phyloP scores from a whole-genome alignment of 2,329 filamentous ascomycete genomes.

The Cryoendolithus antarcticus region DNA sequence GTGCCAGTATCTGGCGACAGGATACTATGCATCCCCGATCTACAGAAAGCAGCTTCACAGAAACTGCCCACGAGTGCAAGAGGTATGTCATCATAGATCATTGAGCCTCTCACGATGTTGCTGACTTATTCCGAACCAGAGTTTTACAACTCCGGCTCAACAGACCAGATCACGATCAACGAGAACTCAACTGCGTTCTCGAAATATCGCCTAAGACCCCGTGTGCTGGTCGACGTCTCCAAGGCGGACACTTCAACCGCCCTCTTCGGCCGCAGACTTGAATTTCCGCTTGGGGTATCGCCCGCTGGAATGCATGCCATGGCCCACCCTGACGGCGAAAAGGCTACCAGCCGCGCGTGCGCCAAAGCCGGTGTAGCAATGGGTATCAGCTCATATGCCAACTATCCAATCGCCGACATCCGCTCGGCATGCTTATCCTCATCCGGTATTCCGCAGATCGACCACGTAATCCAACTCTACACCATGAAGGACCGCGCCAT shows the following conservation, averaged over 20 bases:
- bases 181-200: constrained; percentile 43
- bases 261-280: constrained; percentile 30
- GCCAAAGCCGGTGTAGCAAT: constrained; percentile 32
- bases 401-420: constrained; percentile 35
- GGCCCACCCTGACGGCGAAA: constrained; percentile 40
- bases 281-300: constrained; percentile 40
- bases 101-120: neutral
- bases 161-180: constrained; percentile 40
- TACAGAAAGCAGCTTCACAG: constrained; percentile 11
- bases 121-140: constrained; percentile 22
- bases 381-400: constrained; percentile 38
- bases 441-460: constrained; percentile 21
- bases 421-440: constrained; percentile 19
- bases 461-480: constrained; percentile 44
- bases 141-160: constrained; percentile 47
- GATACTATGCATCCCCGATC: constrained; percentile 14
- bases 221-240: constrained; percentile 27
- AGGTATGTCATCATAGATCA: constrained; percentile 3
- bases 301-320: constrained; percentile 40
- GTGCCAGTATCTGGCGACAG: constrained; percentile 5
- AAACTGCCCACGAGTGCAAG: constrained; percentile 8
- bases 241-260: constrained; percentile 28
- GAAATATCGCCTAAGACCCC: constrained; percentile 25
- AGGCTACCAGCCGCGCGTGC: constrained; percentile 36
- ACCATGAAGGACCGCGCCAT: constrained; percentile 38